Percentiles rank a stretch among this genome's conserved stretches.
phyloP scores from a whole-genome alignment of 2,329 filamentous ascomycete genomes.

The Sarocladiaceae sp. region DNA sequence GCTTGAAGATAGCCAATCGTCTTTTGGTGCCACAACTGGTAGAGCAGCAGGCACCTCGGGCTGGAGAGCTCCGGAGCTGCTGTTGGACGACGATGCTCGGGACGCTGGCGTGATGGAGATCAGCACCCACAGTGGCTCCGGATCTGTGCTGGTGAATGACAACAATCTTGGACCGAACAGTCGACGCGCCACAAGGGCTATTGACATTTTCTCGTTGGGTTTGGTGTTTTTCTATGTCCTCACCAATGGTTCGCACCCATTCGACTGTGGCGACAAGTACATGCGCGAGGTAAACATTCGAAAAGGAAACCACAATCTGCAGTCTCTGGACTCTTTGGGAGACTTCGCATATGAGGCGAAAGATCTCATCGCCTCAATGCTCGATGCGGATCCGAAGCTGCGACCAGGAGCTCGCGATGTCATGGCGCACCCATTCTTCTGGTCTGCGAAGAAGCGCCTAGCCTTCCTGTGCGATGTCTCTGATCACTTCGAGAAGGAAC shows the following conservation, averaged over 20 bases:
- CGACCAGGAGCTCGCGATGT: constrained; percentile 73
- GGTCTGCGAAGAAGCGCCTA: constrained; percentile 82
- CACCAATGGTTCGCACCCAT: constrained; percentile 87
- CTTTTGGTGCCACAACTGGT: constrained; percentile 89
- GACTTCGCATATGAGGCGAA: constrained; percentile 83
- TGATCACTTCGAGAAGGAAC: constrained; percentile 93
- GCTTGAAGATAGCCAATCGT: constrained; percentile 88
- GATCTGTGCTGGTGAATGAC: constrained; percentile 51
- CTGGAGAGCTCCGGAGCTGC: constrained; percentile 92
- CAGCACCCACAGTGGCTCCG: constrained; percentile 58
- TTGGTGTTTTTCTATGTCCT: constrained; percentile 99
- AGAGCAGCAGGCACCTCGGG: constrained; percentile 91
- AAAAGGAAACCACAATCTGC: constrained; percentile 74
- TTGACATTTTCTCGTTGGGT: constrained; percentile 95
- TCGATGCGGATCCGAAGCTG: constrained; percentile 47
- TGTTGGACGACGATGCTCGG: constrained; percentile 71
- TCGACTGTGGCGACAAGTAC: constrained; percentile 89
- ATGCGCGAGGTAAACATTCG: constrained; percentile 98
- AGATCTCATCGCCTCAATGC: constrained; percentile 82
- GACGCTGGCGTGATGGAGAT: constrained; percentile 40
- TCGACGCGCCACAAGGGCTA: constrained; percentile 86
- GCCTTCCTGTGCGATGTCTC: constrained; percentile 94
- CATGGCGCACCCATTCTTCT: constrained; percentile 95
- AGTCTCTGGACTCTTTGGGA: constrained; percentile 69
- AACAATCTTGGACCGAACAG: constrained; percentile 50